These are phyloP conservation scores for Sanghuangporus weigelae DNA, from an alignment of 1,284 basidiomycete genomes.

Conservation along the genomic window DNA sequence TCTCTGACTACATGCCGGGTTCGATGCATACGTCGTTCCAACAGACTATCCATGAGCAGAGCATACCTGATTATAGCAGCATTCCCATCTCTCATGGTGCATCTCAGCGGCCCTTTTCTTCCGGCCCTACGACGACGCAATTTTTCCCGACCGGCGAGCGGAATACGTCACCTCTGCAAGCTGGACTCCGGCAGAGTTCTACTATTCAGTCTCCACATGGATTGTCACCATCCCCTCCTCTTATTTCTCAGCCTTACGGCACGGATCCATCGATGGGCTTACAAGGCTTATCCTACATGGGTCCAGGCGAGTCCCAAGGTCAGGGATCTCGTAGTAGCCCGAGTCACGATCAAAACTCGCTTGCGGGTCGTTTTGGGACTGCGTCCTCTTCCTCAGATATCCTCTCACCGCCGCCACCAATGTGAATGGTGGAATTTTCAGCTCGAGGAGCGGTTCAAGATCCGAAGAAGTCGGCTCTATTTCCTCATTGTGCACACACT, in stretches of 20 bases:
- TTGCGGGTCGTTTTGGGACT: constrained; percentile 6
- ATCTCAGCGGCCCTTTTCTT: constrained; percentile 14
- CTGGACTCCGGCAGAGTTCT: not conserved
- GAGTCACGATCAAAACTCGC: not conserved
- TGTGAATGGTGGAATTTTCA: not conserved
- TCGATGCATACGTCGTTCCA: constrained; percentile 10
- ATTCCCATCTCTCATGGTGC: constrained; percentile 16
- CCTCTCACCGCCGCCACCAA: not conserved
- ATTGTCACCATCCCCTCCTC: constrained; percentile 14
- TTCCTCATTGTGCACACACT: not conserved
- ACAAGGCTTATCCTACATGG: constrained; percentile 2
- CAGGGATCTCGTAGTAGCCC: constrained; percentile 7
- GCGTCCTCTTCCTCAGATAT: constrained; percentile 1
- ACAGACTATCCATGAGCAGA: constrained; percentile 10
- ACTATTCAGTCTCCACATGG: constrained; percentile 7
- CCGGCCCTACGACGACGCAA: constrained; percentile 6
- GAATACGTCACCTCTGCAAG: constrained; percentile 6
- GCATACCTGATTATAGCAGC: constrained; percentile 10
- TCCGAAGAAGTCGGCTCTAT: not conserved
- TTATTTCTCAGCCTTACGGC: constrained; percentile 13
- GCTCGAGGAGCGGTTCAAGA: not conserved
- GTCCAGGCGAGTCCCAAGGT: constrained; percentile 6
- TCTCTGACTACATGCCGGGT: constrained; percentile 8
- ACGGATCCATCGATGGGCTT: constrained; percentile 9
- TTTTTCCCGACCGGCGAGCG: constrained; percentile 8